A percentile compares a stretch with the other conserved stretches of the same genome.
These are phyloP conservation scores for Malassezia caprae DNA, from an alignment of 1,284 basidiomycete genomes.

Conservation along the genomic window DNA sequence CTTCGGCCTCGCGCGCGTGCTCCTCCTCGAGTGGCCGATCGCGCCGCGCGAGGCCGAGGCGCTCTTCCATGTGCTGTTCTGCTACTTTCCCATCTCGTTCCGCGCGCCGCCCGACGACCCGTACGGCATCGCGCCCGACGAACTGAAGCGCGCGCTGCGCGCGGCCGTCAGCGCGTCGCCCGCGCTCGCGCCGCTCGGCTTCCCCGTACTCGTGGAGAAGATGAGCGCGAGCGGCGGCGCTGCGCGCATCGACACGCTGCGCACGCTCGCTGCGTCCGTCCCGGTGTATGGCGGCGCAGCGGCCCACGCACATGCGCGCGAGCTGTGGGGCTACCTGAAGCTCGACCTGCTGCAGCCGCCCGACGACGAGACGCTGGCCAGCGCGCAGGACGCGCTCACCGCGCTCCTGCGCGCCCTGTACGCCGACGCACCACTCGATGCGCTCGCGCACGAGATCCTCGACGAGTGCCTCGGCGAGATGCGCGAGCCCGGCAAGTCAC, in stretches of 20 bases:
- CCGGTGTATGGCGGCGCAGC: constrained; percentile 43
- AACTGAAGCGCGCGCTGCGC: constrained; percentile 66
- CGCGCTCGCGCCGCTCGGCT: constrained; percentile 69
- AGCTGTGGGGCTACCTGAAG: constrained; percentile 37
- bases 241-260: constrained; percentile 57
- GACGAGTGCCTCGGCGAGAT: constrained; percentile 32
- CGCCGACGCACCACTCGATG: constrained; percentile 15
- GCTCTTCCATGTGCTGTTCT: constrained; percentile 89
- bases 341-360: constrained; percentile 47
- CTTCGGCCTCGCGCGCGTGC: constrained; percentile 73
- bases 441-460: constrained; percentile 35
- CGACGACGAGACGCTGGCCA: constrained; percentile 33
- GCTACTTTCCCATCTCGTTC: constrained; percentile 98
- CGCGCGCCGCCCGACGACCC: constrained; percentile 87
- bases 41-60: constrained; percentile 59
- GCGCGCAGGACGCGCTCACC: constrained; percentile 31
- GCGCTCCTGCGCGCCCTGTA: constrained; percentile 34
- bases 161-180: constrained; percentile 68
- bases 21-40: constrained; percentile 76
- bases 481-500: constrained; percentile 32
- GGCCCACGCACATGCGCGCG: constrained; percentile 25
- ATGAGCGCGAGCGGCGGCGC: constrained; percentile 68
- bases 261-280: constrained; percentile 31
- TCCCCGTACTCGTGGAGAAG: constrained; percentile 86
- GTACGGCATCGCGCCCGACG: constrained; percentile 80